Evolutionary conservation across 2,329 filamentous ascomycete genomes (phyloP), one percentile per base, ranked within the genome.

Genomic region (Colletotrichum sp.): DNA sequence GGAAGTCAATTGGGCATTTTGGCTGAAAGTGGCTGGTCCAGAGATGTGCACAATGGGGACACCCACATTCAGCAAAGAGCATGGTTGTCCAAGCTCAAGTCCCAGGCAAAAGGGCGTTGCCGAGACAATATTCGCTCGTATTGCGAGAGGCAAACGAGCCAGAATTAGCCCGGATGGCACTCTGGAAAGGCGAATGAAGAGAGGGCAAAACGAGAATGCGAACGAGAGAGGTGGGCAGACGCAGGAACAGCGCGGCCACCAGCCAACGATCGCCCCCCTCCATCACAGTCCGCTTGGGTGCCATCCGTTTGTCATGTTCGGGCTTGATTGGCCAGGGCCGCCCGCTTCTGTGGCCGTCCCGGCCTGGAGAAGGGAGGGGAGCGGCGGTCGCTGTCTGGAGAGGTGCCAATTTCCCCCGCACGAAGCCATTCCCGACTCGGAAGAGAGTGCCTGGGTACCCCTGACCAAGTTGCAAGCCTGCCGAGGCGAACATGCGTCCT

Each of bases 401-500:
- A 65, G 55, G 26, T 57, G 55, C 71, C 71, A 74, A 71, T 71
- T 48, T 71, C 72, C 72, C 72, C 72, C 72, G 72, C 72, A 74
- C 72, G 67, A 74, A 48, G 72, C 72, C 48, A 74, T 67, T 60
- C 70, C 65, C 10, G 15, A 60, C 43, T 60, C 8, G 67, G 68
- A 32, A 60, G 9, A 30, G 38, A 16, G 43, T 61, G 34, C 30
- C 32, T 30, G n/a, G 43, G 43, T 48, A 16, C 67, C 72, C 72
- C 72, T 75, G 61, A 30, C 57, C 43, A 48, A 48, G 64, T 34
- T 67, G 38, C 73, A 73, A 38, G 34, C 61, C 61, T 64, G 24
- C 61, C 61, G 52, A 34, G 32, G 48, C 48, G 30, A 58, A 21
- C 28, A 18, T 63, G 13, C 43, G 43, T 52, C 43, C 34, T 26